A percentile compares a stretch with the other conserved stretches of the same genome.
Evolutionary conservation across 2,329 filamentous ascomycete species (phyloP).

Genomic region (Ciborinia camelliae): DNA sequence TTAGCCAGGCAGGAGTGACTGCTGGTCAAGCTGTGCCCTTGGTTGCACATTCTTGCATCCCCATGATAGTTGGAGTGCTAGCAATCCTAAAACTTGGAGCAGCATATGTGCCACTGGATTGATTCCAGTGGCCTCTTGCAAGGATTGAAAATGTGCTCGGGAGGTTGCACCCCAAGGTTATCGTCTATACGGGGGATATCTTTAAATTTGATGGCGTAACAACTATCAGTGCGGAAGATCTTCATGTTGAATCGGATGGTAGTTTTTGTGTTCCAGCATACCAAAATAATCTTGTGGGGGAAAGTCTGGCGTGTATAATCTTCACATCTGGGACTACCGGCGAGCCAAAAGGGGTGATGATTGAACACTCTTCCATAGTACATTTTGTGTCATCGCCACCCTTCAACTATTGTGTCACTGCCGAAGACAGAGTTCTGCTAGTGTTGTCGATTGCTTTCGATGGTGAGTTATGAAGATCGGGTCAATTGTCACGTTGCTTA

Average conservation of each 20-base stretch:
- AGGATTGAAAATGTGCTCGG: neutral
- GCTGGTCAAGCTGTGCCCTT: neutral
- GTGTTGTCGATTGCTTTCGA: neutral
- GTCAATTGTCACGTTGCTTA: neutral
- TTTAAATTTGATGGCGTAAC: neutral
- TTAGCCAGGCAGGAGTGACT: neutral
- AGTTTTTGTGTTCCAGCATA: neutral
- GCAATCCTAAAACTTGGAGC: neutral
- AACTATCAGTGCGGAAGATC: neutral
- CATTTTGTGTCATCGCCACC: neutral
- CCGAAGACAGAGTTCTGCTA: neutral
- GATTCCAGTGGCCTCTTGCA: neutral
- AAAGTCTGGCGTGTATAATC: neutral
- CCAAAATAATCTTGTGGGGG: neutral
- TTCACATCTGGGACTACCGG: conserved; percentile 6
- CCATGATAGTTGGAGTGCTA: neutral
- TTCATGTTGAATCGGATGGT: neutral
- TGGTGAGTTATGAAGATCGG: neutral
- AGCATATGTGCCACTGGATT: neutral
- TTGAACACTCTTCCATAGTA: neutral
- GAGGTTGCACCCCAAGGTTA: neutral
- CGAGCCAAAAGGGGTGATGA: neutral
- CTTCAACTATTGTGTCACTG: neutral
- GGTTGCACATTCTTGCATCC: neutral
- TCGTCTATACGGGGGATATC: neutral